Conservation (phyloP, 345 rosid genomes). For the Populus ilicifolia region DNA sequence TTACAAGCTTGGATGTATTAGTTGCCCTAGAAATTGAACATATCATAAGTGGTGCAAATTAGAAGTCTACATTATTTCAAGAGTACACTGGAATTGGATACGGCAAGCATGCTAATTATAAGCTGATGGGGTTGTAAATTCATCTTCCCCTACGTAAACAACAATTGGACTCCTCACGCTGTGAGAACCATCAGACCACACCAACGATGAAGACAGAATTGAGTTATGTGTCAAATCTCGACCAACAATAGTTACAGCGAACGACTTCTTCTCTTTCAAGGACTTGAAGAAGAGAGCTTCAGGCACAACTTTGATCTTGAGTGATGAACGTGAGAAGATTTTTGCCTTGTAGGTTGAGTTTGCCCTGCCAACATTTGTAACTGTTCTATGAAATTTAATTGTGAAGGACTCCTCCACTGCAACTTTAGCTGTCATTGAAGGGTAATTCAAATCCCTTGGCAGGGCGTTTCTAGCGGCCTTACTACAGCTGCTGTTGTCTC, state of each 20-base stretch:
- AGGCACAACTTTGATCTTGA: constrained; percentile 12
- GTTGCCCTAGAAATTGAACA: too few relatives aligned
- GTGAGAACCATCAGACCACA: constrained; percentile 19
- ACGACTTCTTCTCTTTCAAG: constrained; percentile 15
- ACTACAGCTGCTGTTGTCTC: constrained; percentile 25
- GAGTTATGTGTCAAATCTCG: not conserved
- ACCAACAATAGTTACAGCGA: constrained; percentile 10
- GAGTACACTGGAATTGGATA: too few relatives aligned
- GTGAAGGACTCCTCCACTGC: not conserved
- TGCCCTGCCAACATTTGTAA: constrained; percentile 19
- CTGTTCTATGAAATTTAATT: constrained; percentile 15
- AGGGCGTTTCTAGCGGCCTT: not conserved
- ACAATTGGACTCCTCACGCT: constrained; percentile 24
- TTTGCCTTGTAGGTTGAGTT: constrained; percentile 5
- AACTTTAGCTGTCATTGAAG: constrained; percentile 30
- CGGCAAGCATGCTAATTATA: too few relatives aligned
- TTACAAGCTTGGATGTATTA: too few relatives aligned
- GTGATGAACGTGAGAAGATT: not conserved
- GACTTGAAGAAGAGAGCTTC: constrained; percentile 12
- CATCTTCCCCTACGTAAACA: not conserved
- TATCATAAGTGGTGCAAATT: too few relatives aligned
- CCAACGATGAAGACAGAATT: not conserved
- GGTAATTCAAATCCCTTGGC: constrained; percentile 32
- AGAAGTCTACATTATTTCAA: too few relatives aligned
- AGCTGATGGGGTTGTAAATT: not conserved